Conservation (phyloP, 1,284 basidiomycete species). For the Phlebopus sp. region DNA sequence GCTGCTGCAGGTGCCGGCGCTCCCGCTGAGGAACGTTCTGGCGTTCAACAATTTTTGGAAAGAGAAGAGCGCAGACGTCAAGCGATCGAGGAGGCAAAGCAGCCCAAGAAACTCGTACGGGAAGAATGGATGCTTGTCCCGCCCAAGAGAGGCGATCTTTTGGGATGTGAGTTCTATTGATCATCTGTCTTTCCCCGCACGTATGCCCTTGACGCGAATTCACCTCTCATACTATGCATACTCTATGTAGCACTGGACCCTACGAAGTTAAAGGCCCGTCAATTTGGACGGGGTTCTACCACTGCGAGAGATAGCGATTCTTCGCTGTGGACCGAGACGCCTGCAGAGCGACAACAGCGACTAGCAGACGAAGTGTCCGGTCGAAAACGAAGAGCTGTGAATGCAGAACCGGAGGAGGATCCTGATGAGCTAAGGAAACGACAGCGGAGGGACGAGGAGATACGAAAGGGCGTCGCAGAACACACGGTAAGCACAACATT, state of each 20-base stretch:
- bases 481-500: slow-evolving; percentile 63
- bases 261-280: slow-evolving; percentile 66
- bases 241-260: slow-evolving; percentile 57
- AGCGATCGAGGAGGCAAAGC: slow-evolving; percentile 65
- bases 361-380: slow-evolving; percentile 85
- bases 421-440: slow-evolving; percentile 43
- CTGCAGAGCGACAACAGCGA: slow-evolving; percentile 80
- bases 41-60: slow-evolving; percentile 77
- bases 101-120: slow-evolving; percentile 73
- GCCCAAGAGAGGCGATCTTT: slow-evolving; percentile 73
- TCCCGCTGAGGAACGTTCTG: slow-evolving; percentile 38
- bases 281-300: slow-evolving; percentile 68
- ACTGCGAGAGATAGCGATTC: slow-evolving; percentile 46
- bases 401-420: slow-evolving; percentile 41
- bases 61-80: slow-evolving; percentile 73
- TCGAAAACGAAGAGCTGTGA: slow-evolving; percentile 69
- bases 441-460: slow-evolving; percentile 66
- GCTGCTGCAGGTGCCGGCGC: slow-evolving; percentile 27
- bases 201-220: slow-evolving; percentile 21
- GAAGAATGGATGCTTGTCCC: slow-evolving; percentile 97
- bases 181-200: neutral
- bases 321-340: slow-evolving; percentile 92
- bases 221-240: slow-evolving; percentile 35
- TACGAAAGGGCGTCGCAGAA: slow-evolving; percentile 69
- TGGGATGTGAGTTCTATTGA: slow-evolving; percentile 56